Evolutionary conservation across 257 asterid genomes (phyloP).

Genomic region (Leonotis leonurus): DNA sequence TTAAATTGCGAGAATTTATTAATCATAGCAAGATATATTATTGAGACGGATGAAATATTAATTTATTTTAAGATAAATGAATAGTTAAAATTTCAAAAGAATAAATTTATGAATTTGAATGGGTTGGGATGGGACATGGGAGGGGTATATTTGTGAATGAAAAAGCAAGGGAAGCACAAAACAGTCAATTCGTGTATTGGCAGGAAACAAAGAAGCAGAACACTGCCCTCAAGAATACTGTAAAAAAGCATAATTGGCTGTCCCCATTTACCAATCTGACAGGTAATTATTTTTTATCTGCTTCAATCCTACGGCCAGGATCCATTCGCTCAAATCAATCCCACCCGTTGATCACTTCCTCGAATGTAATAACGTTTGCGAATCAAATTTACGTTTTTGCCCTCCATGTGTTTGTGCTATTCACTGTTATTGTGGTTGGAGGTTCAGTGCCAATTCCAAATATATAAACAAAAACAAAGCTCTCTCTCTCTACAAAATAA

Average conservation of each 20-base stretch:
- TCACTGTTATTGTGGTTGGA: slow-evolving; percentile 9
- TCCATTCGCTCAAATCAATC: background rate
- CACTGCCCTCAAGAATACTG: slow-evolving; percentile 32
- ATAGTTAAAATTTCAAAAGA: no score
- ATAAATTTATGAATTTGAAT: no score
- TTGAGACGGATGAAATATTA: no score
- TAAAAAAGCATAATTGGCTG: slow-evolving; percentile 43
- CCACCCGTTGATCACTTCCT: slow-evolving; percentile 17
- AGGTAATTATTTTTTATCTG: slow-evolving; percentile 39
- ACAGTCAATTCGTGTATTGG: background rate
- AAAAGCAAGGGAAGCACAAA: background rate
- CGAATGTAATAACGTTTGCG: background rate
- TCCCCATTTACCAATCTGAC: slow-evolving; percentile 43
- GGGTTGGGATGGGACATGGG: no score
- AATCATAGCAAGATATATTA: no score
- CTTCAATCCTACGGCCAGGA: slow-evolving; percentile 17
- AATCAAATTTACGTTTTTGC: slow-evolving; percentile 6
- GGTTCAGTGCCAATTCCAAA: slow-evolving; percentile 27
- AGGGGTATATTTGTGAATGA: background rate
- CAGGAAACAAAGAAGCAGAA: slow-evolving; percentile 7
- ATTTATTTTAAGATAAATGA: no score
- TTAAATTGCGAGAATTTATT: no score
- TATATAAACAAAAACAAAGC: slow-evolving; percentile 22
- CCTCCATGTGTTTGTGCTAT: slow-evolving; percentile 10
- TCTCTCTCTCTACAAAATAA: slow-evolving; percentile 7